Base-by-base conservation (phyloP, 495 filamentous ascomycete species). In the Penicillium lagena region DNA sequence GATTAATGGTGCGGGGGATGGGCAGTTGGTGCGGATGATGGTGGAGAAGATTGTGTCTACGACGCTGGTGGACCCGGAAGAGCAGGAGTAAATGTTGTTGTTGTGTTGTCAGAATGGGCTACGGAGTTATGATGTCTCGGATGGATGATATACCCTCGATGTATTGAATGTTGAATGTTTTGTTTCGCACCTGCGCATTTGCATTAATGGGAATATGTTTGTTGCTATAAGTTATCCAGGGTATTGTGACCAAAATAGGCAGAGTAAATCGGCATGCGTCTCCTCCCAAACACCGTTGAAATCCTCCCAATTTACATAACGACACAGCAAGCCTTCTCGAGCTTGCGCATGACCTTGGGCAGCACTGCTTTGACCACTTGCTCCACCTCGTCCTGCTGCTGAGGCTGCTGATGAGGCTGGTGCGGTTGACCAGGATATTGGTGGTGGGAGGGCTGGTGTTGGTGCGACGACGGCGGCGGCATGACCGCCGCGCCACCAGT, bases 261-360 rank as follows among this genome's bases (percentile, higher is more conserved):
- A 40, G 29, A 17, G 1, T 17, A 17, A 17, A 17, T 17, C 15
- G 1, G 1, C 4, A 17, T 17, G 15, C 4, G 4, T 1, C 1
- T 4, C 1, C 1, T 4, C 15, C 15, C 15, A 17, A 40, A 43
- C 30, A 42, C 35, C 7, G 28, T 27, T 28, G 29, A 35, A 15
- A n/a, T n/a, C 12, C 37, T 10, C 43, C 37, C 34, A 35, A 42
- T 17, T 72, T 70, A 94, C 87, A 91, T 91, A 47, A 94, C 79
- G 12, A 81, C 64, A 71, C 88, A 94, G 61, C 88, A 86, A 45
- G 75, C 77, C 60, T 73, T 81, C 59, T 77, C 78, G 41, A 89
- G 62, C 66, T 85, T 85, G 45, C 72, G 75, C 50, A 87, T 52
- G 12, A 83, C 47, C 56, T 60, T 68, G 10, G 79, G 78, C 46